Evolutionary conservation across 345 rosid genomes (phyloP).

Genomic region (Streptanthus diversifolius): DNA sequence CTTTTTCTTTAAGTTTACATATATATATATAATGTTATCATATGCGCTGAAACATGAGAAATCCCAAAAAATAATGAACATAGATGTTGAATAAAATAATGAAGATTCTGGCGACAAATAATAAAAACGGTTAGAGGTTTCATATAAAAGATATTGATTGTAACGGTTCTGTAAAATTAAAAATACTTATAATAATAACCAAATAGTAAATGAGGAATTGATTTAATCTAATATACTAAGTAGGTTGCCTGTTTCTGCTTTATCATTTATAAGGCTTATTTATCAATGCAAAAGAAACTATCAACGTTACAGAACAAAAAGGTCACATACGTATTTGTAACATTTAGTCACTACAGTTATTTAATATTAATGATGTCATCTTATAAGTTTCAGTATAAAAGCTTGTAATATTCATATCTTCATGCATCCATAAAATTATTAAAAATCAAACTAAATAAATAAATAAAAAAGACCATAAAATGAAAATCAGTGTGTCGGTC

Average conservation of each 20-base stretch:
- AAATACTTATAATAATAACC: too few relatives aligned
- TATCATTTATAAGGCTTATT: neutral
- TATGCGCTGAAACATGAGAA: too few relatives aligned
- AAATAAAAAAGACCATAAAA: neutral
- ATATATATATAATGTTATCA: too few relatives aligned
- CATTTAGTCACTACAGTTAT: neutral
- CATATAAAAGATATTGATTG: too few relatives aligned
- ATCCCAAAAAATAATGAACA: too few relatives aligned
- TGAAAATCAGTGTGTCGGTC: slow-evolving; percentile 9
- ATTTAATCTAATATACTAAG: too few relatives aligned
- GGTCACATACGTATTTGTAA: neutral
- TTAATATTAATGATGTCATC: neutral
- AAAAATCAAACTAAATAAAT: neutral
- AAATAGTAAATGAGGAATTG: too few relatives aligned
- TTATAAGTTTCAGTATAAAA: neutral
- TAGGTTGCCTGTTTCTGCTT: neutral
- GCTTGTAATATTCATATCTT: neutral
- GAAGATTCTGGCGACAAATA: too few relatives aligned
- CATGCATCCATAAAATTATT: neutral
- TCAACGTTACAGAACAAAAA: neutral
- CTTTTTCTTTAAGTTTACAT: too few relatives aligned
- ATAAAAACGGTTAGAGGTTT: too few relatives aligned
- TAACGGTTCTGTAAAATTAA: too few relatives aligned
- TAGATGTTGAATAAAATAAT: too few relatives aligned
- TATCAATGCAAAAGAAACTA: neutral